phyloP scores from a whole-genome alignment of 2,329 filamentous ascomycete species.

The Colletotrichum costaricense region DNA sequence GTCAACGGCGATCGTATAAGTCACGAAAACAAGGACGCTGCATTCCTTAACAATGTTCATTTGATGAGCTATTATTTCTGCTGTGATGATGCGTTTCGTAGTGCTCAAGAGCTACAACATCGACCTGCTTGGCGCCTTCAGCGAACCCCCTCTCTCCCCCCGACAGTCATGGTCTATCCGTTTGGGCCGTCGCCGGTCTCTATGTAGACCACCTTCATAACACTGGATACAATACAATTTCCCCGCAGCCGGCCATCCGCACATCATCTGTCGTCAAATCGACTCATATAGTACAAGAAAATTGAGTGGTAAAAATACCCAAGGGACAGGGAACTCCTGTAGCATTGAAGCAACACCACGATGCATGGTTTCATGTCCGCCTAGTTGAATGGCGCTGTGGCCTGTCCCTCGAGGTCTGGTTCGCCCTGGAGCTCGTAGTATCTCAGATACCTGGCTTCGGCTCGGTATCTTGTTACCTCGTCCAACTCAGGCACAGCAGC shows the following conservation, averaged over 20 bases:
- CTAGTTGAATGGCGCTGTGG: conserved; percentile 64
- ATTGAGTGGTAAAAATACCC: conserved; percentile 8
- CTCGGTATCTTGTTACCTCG: conserved; percentile 60
- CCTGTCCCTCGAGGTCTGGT: conserved; percentile 58
- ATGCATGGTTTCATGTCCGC: not conserved
- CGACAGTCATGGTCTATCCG: not conserved
- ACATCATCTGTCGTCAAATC: conserved; percentile 26
- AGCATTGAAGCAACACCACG: conserved; percentile 16
- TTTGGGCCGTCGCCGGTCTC: conserved; percentile 13
- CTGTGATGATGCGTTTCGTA: conserved; percentile 8
- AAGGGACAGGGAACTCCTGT: not conserved
- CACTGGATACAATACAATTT: conserved; percentile 28
- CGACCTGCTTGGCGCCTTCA: conserved; percentile 7
- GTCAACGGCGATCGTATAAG: not conserved
- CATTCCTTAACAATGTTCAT: not conserved
- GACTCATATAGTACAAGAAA: conserved; percentile 34
- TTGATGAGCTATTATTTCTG: conserved; percentile 29
- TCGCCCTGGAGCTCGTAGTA: conserved; percentile 66
- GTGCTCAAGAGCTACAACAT: conserved; percentile 4
- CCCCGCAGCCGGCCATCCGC: conserved; percentile 14
- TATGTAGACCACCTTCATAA: conserved; percentile 26
- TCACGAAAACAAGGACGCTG: not conserved
- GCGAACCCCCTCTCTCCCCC: not conserved
- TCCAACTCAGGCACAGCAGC: conserved; percentile 58
- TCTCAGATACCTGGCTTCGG: conserved; percentile 61